Evolutionary conservation across 202 grass and related monocot genomes (phyloP), one percentile per base, ranked within the genome.

Genomic region (Eragrostis tef): DNA sequence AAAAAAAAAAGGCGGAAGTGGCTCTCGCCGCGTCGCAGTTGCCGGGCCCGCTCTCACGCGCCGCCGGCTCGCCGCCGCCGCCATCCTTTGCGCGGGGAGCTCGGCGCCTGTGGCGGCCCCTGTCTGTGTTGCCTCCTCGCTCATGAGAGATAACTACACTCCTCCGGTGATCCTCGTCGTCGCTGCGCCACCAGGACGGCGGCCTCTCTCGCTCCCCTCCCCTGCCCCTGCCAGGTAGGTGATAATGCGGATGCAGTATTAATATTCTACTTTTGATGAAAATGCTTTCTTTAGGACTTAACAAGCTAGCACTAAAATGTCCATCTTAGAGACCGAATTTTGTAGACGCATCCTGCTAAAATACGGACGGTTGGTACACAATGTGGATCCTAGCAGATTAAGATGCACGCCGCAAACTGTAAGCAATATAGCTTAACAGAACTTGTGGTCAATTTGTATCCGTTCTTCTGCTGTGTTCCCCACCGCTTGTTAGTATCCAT

Each of bases 201-300:
- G 52, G 43, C 36, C 34, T 39, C 48, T 50, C 11, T 7, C 14
- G 1, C 67, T 22, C 39, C 29, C 29, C n/a, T n/a, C n/a, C n/a
- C n/a, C n/a, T n/a, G n/a, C n/a, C n/a, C n/a, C 29, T 1, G 3
- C 29, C 29, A 31, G 29, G 29, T 31, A 67, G 77, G 84, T 81
- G 50, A 75, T 20, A 54, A 13, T 39, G 17, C 62, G 14, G 50
- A 59, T 73, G 58, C 58, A 2, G 29, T 54, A 4, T 7, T 11
- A 27, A 16, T 54, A 14, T 5, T 80, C 9, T 49, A 2, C 19
- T 31, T 57, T 20, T 54, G 51, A 6, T 54, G 51, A 6, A 9
- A 26, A 31, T 81, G 41, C 22, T 39, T 54, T 67, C n/a, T 15
- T 53, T 25, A 17, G 47, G 24, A 12, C n/a, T 52, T 2, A 42